Percentiles rank a stretch among this genome's conserved stretches.
Evolutionary conservation across 1,284 basidiomycete genomes (phyloP).

Genomic region (Mixia osmundae): DNA sequence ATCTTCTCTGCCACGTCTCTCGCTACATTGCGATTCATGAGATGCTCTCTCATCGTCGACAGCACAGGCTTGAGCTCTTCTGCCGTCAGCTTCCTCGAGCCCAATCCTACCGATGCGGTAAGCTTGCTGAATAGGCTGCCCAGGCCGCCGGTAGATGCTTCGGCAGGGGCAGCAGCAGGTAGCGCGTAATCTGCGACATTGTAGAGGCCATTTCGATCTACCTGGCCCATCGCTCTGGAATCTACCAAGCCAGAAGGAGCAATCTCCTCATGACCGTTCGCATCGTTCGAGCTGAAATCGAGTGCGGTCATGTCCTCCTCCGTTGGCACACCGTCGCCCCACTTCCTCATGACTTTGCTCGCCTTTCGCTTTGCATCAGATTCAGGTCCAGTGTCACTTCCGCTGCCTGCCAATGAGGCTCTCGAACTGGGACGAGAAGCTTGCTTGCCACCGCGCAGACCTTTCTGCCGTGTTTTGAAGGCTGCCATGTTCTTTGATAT

Average conservation of each 20-base stretch:
- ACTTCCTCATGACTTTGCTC: conserved; percentile 65
- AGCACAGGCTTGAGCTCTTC: conserved; percentile 69
- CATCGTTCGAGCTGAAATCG: conserved; percentile 41
- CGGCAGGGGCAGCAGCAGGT: conserved; percentile 33
- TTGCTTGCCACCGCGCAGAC: conserved; percentile 33
- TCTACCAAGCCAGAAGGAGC: conserved; percentile 33
- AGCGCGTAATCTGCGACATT: conserved; percentile 27
- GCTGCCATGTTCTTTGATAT: conserved; percentile 82
- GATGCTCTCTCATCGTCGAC: conserved; percentile 82
- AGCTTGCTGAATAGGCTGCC: conserved; percentile 53
- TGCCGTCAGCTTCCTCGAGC: conserved; percentile 49
- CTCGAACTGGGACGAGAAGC: conserved; percentile 19
- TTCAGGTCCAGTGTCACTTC: conserved; percentile 26
- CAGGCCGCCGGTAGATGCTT: conserved; percentile 17
- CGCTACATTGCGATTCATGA: conserved; percentile 98
- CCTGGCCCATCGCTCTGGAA: conserved; percentile 48
- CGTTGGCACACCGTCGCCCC: conserved; percentile 50
- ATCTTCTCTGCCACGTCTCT: conserved; percentile 84
- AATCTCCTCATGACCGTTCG: conserved; percentile 25
- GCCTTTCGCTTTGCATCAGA: conserved; percentile 34
- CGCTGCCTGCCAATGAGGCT: conserved; percentile 16
- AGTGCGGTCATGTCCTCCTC: conserved; percentile 69
- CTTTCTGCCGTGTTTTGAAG: conserved; percentile 50
- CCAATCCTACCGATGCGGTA: conserved; percentile 33
- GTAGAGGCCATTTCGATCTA: conserved; percentile 43